A percentile compares a stretch with the other conserved stretches of the same genome.
Conservation (phyloP, 768 basidiomycete genomes). For the Rhodosporidiobolus sp. region DNA sequence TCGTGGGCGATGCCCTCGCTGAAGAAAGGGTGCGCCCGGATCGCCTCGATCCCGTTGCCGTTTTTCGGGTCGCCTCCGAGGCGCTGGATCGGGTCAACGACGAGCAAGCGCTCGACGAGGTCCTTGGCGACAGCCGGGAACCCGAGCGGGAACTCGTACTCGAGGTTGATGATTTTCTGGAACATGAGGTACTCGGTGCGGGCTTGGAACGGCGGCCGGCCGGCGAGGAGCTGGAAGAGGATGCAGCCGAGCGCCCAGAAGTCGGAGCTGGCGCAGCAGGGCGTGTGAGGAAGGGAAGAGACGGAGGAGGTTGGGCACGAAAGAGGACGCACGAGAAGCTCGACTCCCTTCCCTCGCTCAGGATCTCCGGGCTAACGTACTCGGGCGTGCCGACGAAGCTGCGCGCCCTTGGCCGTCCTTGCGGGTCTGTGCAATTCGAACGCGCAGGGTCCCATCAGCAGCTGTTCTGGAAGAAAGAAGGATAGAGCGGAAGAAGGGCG, state of each 20-base stretch:
- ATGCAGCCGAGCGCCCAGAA: slow-evolving; percentile 95
- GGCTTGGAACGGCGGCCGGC: slow-evolving; percentile 85
- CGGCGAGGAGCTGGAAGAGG: slow-evolving; percentile 86
- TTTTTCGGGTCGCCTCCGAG: slow-evolving; percentile 37
- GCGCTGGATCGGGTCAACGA: slow-evolving; percentile 39
- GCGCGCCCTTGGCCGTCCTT: slow-evolving; percentile 26
- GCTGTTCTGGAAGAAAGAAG: not conserved
- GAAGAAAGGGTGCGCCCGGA: slow-evolving; percentile 43
- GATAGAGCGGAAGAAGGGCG: not conserved
- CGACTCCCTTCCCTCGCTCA: slow-evolving; percentile 62
- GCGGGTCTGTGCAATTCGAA: slow-evolving; percentile 9
- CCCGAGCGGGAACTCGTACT: slow-evolving; percentile 80
- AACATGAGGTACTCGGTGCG: slow-evolving; percentile 87
- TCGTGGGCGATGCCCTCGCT: not conserved
- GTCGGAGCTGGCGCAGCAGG: slow-evolving; percentile 65
- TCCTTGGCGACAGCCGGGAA: slow-evolving; percentile 75
- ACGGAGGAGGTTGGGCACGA: not conserved
- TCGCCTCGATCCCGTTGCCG: slow-evolving; percentile 36
- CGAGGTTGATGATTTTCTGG: slow-evolving; percentile 84
- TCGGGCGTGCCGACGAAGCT: slow-evolving; percentile 88
- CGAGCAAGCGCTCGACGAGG: slow-evolving; percentile 68
- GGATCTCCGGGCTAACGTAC: slow-evolving; percentile 81
- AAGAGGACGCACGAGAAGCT: slow-evolving; percentile 63
- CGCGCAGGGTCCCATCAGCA: not conserved
- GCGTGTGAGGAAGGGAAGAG: not conserved